Percentiles rank a stretch among this genome's conserved stretches.
Conservation (phyloP, 768 basidiomycete species). For the Tricholoma matsutake region DNA sequence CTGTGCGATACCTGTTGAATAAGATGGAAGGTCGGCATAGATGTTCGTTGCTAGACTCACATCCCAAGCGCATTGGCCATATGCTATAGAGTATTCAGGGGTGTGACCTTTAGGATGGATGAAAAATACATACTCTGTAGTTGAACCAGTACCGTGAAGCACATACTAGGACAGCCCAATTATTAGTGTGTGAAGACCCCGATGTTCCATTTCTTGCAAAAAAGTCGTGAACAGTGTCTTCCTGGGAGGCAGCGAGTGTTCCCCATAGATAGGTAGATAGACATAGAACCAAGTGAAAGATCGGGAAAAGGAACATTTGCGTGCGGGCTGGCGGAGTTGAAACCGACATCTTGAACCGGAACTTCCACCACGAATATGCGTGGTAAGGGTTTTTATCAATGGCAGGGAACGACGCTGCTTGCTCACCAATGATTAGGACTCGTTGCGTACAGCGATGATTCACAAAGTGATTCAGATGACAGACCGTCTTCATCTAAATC, state of each 20-base stretch:
- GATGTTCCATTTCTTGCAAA: slow-evolving; percentile 38
- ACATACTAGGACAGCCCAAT: slow-evolving; percentile 97
- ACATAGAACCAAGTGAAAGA: slow-evolving; percentile 30
- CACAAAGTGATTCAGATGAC: slow-evolving; percentile 55
- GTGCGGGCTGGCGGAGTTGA: slow-evolving; percentile 14
- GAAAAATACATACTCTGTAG: slow-evolving; percentile 67
- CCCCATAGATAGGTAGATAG: slow-evolving; percentile 34
- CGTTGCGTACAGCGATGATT: slow-evolving; percentile 62
- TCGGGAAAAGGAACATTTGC: slow-evolving; percentile 28
- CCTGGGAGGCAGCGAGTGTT: slow-evolving; percentile 25
- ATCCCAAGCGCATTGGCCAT: slow-evolving; percentile 99
- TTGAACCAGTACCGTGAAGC: slow-evolving; percentile 98
- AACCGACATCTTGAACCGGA: slow-evolving; percentile 9
- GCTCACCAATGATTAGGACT: slow-evolving; percentile 39
- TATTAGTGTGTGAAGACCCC: slow-evolving; percentile 76
- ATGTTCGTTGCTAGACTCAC: slow-evolving; percentile 38
- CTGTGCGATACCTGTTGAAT: slow-evolving; percentile 83
- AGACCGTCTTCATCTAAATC: slow-evolving; percentile 32
- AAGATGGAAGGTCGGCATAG: slow-evolving; percentile 1
- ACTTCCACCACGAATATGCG: not conserved
- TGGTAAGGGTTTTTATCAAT: not conserved
- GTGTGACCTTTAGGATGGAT: not conserved
- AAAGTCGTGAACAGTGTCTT: slow-evolving; percentile 42
- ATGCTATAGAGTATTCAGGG: slow-evolving; percentile 53
- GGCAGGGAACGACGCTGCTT: not conserved